Evolutionary conservation across 2,329 filamentous ascomycete species (phyloP), one percentile per base, ranked within the genome.

Genomic region (Colletotrichum sidae): DNA sequence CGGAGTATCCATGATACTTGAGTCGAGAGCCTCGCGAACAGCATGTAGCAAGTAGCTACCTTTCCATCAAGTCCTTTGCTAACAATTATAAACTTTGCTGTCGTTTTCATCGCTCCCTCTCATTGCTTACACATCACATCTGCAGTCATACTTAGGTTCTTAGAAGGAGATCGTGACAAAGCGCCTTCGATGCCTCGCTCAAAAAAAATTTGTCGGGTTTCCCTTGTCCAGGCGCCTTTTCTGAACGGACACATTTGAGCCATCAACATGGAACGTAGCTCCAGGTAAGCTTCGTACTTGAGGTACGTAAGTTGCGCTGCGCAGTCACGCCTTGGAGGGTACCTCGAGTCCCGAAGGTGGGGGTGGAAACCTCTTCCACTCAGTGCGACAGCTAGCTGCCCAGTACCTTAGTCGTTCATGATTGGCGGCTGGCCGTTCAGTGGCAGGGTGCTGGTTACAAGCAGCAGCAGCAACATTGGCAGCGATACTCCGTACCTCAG

Each of bases 261-360:
- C 38, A 53, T 65, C 63, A 66, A 66, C 17, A 49, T 65, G 58
- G 58, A 56, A 66, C 63, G 38, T 49, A 57, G 63, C 63, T 66
- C 58, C 58, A 25, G 47, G 52, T 10, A 57, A 66, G 63, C 63
- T 66, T 62, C 52, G 58, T 49, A 57, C 63, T 63, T 25, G 52
- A 62, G 52, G 58, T 50, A 63, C 52, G 52, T 49, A 62, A 62
- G 62, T 53, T 65, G 39, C 57, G 52, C 62, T 65, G 39, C 51
- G 60, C 58, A 47, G 62, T 53, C 41, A 42, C 58, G 38, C 37
- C 11, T 55, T 49, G 57, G 56, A 37, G 34, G 52, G 62, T 62
- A 35, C 47, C 37, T 37, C n/a, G n/a, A 44, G n/a, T 62, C 58
- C 62, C 47, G 47, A 51, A 65, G 58, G 62, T 65, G 62, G 62